phyloP scores from a whole-genome alignment of 805 yeast genomes.

The Hanseniaspora nectarophila region DNA sequence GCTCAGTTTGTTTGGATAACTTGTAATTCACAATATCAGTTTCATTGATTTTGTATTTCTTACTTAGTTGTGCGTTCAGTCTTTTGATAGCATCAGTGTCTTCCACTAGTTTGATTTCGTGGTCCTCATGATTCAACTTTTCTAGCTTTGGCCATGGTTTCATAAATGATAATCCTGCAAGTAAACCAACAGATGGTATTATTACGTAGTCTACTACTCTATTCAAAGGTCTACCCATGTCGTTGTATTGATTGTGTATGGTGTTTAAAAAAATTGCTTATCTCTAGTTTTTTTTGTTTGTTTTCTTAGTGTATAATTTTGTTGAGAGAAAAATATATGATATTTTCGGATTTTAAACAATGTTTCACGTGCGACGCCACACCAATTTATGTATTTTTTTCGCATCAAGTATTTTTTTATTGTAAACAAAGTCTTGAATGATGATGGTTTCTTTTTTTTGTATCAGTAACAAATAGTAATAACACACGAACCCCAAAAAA shows the following conservation, averaged over 20 bases:
- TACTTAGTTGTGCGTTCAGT: background rate
- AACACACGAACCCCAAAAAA: background rate
- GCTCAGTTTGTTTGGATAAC: conserved; percentile 7
- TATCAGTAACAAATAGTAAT: background rate
- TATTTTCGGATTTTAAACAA: no score
- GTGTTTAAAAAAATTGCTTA: background rate
- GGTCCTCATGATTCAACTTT: conserved; percentile 15
- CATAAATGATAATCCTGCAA: conserved; percentile 24
- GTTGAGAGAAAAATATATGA: no score
- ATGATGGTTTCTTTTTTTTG: no score
- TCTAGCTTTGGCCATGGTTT: conserved; percentile 27
- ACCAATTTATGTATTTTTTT: no score
- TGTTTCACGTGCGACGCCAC: no score
- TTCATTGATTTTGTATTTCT: background rate
- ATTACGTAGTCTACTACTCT: conserved; percentile 4
- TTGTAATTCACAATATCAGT: background rate
- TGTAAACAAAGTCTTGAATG: no score
- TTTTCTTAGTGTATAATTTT: no score
- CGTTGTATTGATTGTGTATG: background rate
- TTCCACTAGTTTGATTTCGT: background rate
- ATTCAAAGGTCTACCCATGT: background rate
- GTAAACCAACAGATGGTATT: conserved; percentile 24
- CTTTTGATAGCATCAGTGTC: background rate
- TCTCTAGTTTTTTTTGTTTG: no score
- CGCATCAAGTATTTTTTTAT: no score